Conservation (phyloP, 2,329 filamentous ascomycete genomes). For the Orbilia quercus region DNA sequence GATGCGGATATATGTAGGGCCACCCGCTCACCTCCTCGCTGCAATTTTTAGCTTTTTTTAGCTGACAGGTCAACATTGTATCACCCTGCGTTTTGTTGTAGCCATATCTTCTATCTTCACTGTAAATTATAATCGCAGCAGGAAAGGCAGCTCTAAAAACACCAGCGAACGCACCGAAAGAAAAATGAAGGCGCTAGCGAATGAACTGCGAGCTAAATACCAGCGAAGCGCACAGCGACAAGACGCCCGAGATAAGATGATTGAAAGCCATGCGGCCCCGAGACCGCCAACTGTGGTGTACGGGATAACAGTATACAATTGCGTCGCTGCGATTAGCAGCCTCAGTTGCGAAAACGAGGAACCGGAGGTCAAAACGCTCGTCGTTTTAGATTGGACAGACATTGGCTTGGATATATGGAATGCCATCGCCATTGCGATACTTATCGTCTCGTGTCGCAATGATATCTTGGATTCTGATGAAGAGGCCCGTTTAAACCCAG, state of each 20-base stretch:
- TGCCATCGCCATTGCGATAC: slow-evolving; percentile 46
- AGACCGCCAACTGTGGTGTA: slow-evolving; percentile 33
- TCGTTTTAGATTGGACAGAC: slow-evolving; percentile 50
- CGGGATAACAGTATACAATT: slow-evolving; percentile 49
- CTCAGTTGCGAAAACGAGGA: slow-evolving; percentile 23
- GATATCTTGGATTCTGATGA: slow-evolving; percentile 53
- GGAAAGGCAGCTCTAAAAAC: slow-evolving; percentile 30
- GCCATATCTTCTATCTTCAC: slow-evolving; percentile 45
- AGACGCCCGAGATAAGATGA: background rate
- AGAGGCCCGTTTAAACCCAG: slow-evolving; percentile 33
- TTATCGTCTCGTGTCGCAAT: slow-evolving; percentile 48
- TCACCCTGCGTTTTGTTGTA: background rate
- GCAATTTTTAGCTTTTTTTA: background rate
- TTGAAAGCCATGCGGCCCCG: background rate
- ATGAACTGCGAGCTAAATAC: slow-evolving; percentile 25
- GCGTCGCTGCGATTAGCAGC: slow-evolving; percentile 48
- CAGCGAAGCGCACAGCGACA: background rate
- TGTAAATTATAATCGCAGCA: slow-evolving; percentile 46
- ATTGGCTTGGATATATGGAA: slow-evolving; percentile 53
- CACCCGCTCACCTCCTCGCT: background rate
- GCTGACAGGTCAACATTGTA: background rate
- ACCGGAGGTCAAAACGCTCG: slow-evolving; percentile 42
- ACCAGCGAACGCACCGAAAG: slow-evolving; percentile 46
- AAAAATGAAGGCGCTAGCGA: slow-evolving; percentile 45
- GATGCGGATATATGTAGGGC: slow-evolving; percentile 49